Conservation (phyloP, 176 grass and related monocot genomes). For the Aegilops umbellulata region DNA sequence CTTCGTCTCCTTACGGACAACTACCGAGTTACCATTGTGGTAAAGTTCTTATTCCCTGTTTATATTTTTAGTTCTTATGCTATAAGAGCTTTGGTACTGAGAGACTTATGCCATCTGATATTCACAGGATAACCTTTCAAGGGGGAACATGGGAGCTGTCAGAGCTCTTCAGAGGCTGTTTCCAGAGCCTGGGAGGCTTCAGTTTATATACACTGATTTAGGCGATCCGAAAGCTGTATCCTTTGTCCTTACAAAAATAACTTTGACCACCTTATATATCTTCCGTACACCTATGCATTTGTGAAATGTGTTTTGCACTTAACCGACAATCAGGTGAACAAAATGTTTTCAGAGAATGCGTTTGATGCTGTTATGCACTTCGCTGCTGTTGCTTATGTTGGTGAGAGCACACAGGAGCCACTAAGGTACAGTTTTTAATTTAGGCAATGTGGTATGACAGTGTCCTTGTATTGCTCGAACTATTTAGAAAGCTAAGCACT, state of each 20-base stretch:
- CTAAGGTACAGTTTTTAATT: conserved; percentile 58
- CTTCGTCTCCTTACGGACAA: conserved; percentile 86
- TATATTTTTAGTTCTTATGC: neutral
- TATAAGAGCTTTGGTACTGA: neutral
- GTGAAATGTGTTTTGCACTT: conserved; percentile 37
- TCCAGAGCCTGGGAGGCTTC: conserved; percentile 87
- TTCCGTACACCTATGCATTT: neutral
- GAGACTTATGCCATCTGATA: neutral
- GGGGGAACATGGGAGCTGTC: conserved; percentile 93
- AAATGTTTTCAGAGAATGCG: conserved; percentile 89
- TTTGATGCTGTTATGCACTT: conserved; percentile 99
- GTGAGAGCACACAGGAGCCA: conserved; percentile 94
- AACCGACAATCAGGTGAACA: conserved; percentile 75
- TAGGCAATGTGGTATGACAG: neutral
- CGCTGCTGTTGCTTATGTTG: conserved; percentile 98
- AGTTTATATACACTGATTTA: conserved; percentile 97
- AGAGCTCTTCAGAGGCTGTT: conserved; percentile 69
- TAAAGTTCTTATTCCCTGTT: conserved; percentile 41
- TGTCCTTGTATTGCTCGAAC: conserved; percentile 16
- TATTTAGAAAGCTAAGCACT: neutral
- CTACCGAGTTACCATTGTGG: conserved; percentile 98
- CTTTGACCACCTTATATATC: neutral
- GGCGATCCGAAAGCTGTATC: conserved; percentile 89
- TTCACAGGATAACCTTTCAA: conserved; percentile 94
- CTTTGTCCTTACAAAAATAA: conserved; percentile 38